A percentile compares a stretch with the other conserved stretches of the same genome.
Evolutionary conservation across 805 yeast species (phyloP).

Genomic region (Metschnikowia dekortorum): DNA sequence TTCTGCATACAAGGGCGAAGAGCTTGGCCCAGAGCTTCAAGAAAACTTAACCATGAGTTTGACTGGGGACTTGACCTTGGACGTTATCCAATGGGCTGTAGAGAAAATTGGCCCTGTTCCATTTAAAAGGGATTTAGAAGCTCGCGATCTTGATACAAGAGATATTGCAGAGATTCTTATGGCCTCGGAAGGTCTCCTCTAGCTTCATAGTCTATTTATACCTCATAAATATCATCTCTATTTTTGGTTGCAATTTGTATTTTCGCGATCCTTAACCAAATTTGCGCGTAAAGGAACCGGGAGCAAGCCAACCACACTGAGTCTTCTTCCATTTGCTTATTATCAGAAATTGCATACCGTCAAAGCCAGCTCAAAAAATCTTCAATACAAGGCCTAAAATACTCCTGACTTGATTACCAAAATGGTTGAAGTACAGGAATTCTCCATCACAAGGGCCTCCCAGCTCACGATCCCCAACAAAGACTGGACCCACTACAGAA

Average conservation of each 20-base stretch:
- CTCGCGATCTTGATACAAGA: not conserved
- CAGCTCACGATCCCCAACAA: constrained; percentile 18
- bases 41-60: constrained; percentile 2
- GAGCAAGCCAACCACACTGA: not conserved
- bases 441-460: constrained; percentile 16
- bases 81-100: constrained; percentile 1
- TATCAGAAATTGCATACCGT: not conserved
- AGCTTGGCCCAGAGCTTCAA: constrained; percentile 7
- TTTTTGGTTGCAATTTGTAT: not conserved
- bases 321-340: not conserved
- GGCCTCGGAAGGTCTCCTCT: constrained; percentile 1
- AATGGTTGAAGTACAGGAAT: constrained; percentile 15
- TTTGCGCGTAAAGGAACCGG: not conserved
- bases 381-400: not conserved
- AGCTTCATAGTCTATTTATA: not conserved
- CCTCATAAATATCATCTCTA: not conserved
- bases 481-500: constrained; percentile 21
- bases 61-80: not conserved
- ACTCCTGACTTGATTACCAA: not conserved
- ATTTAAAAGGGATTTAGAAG: constrained; percentile 4
- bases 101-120: constrained; percentile 8
- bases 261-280: not conserved
- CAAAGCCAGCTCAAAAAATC: too few relatives aligned
- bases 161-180: not conserved
- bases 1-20: constrained; percentile 1